Evolutionary conservation across 2,329 filamentous ascomycete species (phyloP).

Genomic region (Cordyceps pruinosa): DNA sequence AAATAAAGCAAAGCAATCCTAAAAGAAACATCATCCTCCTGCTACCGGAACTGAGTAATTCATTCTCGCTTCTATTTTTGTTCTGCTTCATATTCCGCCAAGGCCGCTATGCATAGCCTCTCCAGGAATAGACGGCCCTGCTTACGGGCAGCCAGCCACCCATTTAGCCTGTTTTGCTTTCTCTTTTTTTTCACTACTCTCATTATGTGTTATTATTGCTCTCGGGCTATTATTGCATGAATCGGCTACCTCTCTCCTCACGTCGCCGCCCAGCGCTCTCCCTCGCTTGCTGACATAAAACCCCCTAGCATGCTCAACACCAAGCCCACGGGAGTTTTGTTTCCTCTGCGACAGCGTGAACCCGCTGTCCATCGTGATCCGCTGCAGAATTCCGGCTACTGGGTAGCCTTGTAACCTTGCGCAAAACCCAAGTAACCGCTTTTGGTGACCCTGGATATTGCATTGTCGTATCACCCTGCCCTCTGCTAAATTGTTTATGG

Average conservation of each 20-base stretch:
- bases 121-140: no score
- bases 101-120: neutral
- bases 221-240: no score
- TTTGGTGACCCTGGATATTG: neutral
- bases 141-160: no score
- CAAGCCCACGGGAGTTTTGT: no score
- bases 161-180: no score
- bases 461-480: neutral
- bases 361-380: no score
- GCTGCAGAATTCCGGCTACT: neutral
- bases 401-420: neutral
- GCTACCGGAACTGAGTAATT: neutral
- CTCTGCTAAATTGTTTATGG: neutral
- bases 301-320: no score
- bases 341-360: no score
- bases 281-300: no score
- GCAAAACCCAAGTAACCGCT: neutral
- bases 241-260: neutral
- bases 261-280: no score
- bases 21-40: neutral
- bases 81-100: neutral
- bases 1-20: neutral
- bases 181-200: neutral
- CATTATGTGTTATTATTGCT: neutral
- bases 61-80: neutral